Evolutionary conservation across 441 rosid genomes (phyloP).

Genomic region (Populus tomentosa): DNA sequence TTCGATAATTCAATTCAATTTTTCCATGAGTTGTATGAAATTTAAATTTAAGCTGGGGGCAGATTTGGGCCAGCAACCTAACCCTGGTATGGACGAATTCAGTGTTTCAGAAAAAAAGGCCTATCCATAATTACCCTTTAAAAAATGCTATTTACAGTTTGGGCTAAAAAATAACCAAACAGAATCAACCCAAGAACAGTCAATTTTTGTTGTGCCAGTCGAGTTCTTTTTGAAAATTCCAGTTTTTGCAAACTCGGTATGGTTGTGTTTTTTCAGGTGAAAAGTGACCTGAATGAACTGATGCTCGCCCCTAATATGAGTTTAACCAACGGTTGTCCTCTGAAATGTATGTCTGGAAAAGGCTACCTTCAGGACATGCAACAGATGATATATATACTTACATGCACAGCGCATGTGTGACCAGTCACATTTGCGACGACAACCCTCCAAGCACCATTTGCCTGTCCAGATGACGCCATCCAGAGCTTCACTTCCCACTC

Average conservation of each 20-base stretch:
- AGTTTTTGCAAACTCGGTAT: background rate
- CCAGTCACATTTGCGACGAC: constrained; percentile 82
- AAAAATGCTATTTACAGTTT: background rate
- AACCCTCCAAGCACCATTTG: constrained; percentile 98
- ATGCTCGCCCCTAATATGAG: background rate
- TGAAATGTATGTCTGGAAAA: background rate
- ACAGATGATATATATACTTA: constrained; percentile 41
- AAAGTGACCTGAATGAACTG: background rate
- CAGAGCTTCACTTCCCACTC: constrained; percentile 99
- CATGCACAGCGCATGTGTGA: constrained; percentile 89
- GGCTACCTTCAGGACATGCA: constrained; percentile 1
- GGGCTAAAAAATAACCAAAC: background rate
- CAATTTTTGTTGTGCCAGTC: background rate
- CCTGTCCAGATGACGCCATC: constrained; percentile 78
- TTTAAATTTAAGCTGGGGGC: background rate
- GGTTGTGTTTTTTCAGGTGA: background rate
- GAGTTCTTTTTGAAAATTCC: background rate
- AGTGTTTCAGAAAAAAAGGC: background rate
- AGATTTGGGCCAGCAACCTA: background rate
- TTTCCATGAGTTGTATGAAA: background rate
- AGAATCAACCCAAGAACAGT: background rate
- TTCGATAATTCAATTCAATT: too few relatives aligned
- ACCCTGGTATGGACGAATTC: background rate
- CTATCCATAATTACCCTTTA: background rate
- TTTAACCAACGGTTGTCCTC: background rate